phyloP scores from a whole-genome alignment of 139 green algal species.

The Chlorella sp. region DNA sequence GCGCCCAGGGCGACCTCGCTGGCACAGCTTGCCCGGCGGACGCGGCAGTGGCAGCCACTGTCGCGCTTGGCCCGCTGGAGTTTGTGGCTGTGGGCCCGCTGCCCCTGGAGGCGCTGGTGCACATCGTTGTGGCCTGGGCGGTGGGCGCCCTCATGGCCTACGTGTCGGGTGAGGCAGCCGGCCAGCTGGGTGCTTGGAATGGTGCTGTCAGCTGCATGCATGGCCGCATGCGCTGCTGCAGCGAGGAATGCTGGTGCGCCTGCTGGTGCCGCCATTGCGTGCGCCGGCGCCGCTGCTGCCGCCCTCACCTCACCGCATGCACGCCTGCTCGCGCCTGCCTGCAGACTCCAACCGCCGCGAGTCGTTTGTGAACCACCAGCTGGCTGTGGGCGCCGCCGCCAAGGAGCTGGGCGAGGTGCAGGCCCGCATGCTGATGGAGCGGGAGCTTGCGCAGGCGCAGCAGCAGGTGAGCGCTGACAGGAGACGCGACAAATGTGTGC shows the following conservation, averaged over 20 bases:
- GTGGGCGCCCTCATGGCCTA: conserved; percentile 82
- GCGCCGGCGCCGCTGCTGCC: not conserved
- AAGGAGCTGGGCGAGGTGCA: conserved; percentile 69
- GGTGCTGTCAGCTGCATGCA: not conserved
- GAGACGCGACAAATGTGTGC: no score
- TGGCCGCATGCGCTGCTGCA: not conserved
- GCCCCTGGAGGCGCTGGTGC: conserved; percentile 63
- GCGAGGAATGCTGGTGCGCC: not conserved
- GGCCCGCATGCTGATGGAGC: conserved; percentile 67
- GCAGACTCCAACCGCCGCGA: conserved; percentile 75
- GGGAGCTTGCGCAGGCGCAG: conserved; percentile 61
- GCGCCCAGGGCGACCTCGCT: not conserved
- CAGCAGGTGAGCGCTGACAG: conserved; percentile 57
- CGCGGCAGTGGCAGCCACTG: no score
- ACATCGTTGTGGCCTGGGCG: conserved; percentile 77
- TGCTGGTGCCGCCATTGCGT: not conserved
- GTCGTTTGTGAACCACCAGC: conserved; percentile 72
- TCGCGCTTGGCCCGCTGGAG: not conserved
- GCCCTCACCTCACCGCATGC: not conserved
- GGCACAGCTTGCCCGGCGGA: not conserved
- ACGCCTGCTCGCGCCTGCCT: not conserved
- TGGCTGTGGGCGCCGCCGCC: conserved; percentile 63
- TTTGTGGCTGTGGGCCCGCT: conserved; percentile 37
- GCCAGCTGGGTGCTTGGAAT: not conserved
- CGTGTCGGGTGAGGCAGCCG: conserved; percentile 41